A percentile compares a stretch with the other conserved stretches of the same genome.
Conservation (phyloP, 345 rosid species). For the Pistacia vera region DNA sequence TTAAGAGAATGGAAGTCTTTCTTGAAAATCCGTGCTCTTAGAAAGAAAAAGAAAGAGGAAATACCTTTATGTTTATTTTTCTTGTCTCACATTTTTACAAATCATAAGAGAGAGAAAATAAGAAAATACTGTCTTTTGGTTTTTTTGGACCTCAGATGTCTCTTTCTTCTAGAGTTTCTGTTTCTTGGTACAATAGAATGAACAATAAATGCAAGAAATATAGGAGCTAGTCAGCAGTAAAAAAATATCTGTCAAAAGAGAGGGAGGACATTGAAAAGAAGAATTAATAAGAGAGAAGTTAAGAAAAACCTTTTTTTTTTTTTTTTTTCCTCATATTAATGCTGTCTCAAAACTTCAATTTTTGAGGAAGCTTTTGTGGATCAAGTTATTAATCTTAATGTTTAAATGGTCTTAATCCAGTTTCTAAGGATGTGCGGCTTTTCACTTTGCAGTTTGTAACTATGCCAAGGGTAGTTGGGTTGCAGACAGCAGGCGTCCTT, state of each 20-base stretch:
- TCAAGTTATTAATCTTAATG: background rate
- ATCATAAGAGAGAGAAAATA: too few species aligned
- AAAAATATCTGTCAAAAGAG: background rate
- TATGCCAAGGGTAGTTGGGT: slow-evolving; percentile 77
- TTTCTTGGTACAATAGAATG: background rate
- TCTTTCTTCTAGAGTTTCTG: background rate
- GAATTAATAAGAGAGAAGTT: background rate
- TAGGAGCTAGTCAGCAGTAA: background rate
- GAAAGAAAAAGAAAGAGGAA: too few species aligned
- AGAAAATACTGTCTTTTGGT: too few species aligned
- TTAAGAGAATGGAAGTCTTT: background rate
- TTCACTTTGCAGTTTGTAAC: slow-evolving; percentile 55
- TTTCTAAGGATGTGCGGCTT: slow-evolving; percentile 8
- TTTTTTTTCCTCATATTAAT: background rate
- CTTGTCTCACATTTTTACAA: background rate
- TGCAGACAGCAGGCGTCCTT: slow-evolving; percentile 48
- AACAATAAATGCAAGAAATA: background rate
- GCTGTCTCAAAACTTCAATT: slow-evolving; percentile 4
- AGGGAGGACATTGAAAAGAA: background rate
- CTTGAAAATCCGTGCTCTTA: too few species aligned
- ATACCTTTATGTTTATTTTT: too few species aligned
- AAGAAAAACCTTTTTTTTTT: background rate
- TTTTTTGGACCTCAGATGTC: background rate
- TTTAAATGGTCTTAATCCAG: background rate
- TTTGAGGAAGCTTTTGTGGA: slow-evolving; percentile 15